phyloP scores from a whole-genome alignment of 345 rosid genomes.

The Adansonia digitata region DNA sequence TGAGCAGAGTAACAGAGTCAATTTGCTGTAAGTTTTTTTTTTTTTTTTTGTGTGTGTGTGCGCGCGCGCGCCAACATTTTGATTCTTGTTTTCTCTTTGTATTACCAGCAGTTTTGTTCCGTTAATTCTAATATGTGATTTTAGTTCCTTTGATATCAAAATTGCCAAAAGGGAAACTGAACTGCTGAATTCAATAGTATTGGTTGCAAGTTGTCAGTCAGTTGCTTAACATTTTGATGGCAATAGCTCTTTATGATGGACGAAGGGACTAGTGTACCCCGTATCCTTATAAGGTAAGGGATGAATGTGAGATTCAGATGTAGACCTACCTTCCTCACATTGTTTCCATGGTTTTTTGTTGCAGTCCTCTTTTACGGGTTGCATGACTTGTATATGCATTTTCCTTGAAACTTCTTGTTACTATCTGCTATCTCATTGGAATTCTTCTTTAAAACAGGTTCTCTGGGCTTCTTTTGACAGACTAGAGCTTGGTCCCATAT shows the following conservation, averaged over 20 bases:
- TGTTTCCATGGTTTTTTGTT: no score
- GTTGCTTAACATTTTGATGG: conserved; percentile 1
- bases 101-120: not conserved
- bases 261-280: not conserved
- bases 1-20: not conserved
- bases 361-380: no score
- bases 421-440: conserved; percentile 2
- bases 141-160: conserved; percentile 1
- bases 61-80: not conserved
- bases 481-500: conserved; percentile 53
- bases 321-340: no score
- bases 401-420: conserved; percentile 1
- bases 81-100: not conserved
- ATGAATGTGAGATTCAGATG: not conserved
- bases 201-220: not conserved
- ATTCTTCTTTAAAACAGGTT: conserved; percentile 50
- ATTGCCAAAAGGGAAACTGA: not conserved
- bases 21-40: not conserved
- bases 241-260: not conserved
- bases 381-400: not conserved
- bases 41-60: no score
- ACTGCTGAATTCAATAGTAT: not conserved
- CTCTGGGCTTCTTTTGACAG: conserved; percentile 86
- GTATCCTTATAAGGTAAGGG: not conserved
- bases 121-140: not conserved